Base-by-base conservation (phyloP, 257 asterid species). In the Solanum rostratum region DNA sequence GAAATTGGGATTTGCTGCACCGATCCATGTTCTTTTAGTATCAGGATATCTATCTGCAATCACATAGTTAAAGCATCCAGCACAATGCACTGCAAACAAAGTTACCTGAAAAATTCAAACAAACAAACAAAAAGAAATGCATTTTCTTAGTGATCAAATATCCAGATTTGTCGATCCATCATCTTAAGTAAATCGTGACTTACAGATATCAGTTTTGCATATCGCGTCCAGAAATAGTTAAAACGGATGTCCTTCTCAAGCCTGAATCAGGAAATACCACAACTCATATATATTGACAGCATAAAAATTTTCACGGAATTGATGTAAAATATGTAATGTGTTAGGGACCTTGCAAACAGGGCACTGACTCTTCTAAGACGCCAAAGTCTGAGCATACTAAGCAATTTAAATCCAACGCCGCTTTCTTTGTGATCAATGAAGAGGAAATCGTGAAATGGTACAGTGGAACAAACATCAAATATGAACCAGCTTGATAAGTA, bases 331-430 rank as follows among this genome's bases (percentile, higher is more conserved):
- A 18, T 82, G 57, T 1, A 9, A n/a, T 19, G 70, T 45, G 63
- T 50, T 6, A 3, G 69, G 73, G 37, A 94, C 98, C 97, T 93
- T 59, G 99, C 97, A 73, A 95, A 95, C 33, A 94, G 88, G 62
- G 93, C 88, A 93, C 99, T 95, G 91, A 94, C 98, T 81, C 98
- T 89, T 85, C 98, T 84, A 86, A 95, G 95, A 66, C 99, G 99
- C 99, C 98, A 95, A 10, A 95, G 95, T 18, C 99, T 90, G 39
- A 95, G 97, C 98, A 95, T 95, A 86, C 97, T 93, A 7, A 95
- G 93, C 80, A 95, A 33, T 49, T 93, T 91, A 54, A 89, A 91
- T 14, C 97, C 97, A 7, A 95, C 78, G 20, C 95, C 95, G 59
- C 89, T 88, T 50, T 33, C 59, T 65, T 82, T 27, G 71, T 95